Conservation (phyloP, 192 early-diverging fungal genomes). For the Chytriomyces hyalinus region DNA sequence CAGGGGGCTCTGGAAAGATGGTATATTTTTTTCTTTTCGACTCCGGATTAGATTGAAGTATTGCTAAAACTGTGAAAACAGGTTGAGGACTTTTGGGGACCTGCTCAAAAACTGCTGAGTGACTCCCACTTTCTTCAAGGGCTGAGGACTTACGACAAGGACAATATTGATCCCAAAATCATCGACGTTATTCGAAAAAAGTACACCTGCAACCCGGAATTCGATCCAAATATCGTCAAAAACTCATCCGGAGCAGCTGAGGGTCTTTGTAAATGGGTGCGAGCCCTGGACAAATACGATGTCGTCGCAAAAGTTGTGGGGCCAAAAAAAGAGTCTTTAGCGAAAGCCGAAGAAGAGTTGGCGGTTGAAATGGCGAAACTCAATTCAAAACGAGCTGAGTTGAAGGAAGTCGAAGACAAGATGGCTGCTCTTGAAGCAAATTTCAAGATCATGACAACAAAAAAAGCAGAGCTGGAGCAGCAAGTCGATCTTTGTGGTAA, state of each 20-base stretch:
- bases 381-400: slow-evolving; percentile 58
- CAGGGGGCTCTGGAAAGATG: slow-evolving; percentile 67
- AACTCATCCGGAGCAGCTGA: slow-evolving; percentile 66
- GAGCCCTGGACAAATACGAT: slow-evolving; percentile 66
- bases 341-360: slow-evolving; percentile 63
- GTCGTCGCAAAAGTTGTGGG: slow-evolving; percentile 65
- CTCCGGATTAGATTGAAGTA: neutral
- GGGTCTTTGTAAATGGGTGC: slow-evolving; percentile 64
- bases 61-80: neutral
- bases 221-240: slow-evolving; percentile 65
- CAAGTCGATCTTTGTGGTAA: slow-evolving; percentile 62
- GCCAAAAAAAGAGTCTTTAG: slow-evolving; percentile 62
- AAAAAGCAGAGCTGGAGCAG: slow-evolving; percentile 63
- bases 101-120: slow-evolving; percentile 57
- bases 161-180: slow-evolving; percentile 66
- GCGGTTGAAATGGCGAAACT: slow-evolving; percentile 65
- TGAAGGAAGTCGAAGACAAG: slow-evolving; percentile 69
- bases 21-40: neutral
- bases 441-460: slow-evolving; percentile 59
- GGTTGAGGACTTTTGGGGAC: slow-evolving; percentile 68
- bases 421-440: slow-evolving; percentile 59
- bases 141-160: slow-evolving; percentile 64
- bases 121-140: slow-evolving; percentile 60
- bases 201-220: slow-evolving; percentile 69
- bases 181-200: slow-evolving; percentile 62